Evolutionary conservation across 139 green algal genomes (phyloP), one percentile per base, ranked within the genome.

Genomic region (Tetradesmus obliquus): DNA sequence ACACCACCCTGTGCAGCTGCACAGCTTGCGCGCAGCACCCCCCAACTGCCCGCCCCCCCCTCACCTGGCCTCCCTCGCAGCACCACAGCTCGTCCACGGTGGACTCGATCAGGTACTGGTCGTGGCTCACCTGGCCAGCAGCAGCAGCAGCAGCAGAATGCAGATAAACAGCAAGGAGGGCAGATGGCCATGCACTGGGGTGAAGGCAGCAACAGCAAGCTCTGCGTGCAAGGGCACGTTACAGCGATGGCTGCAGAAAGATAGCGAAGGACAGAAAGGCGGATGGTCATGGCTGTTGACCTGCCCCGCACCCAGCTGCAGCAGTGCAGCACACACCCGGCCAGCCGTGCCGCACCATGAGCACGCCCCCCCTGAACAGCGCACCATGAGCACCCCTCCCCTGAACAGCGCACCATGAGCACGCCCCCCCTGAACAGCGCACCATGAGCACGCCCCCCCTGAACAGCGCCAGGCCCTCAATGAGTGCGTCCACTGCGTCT

Each of bases 401-500:
- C 12, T 24, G 5, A n/a, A 60, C 88, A 66, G 55, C 55, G n/a
- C 55, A 24, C 13, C n/a, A n/a, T 12, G 3, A 22, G 6, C 86
- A 13, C 17, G 4, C 22, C 45, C 55, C 62, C 81, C 87, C 90
- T 95, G 93, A 4, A 45, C 32, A 45, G 32, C 91, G 92, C 57
- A 98, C 97, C 96, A 99, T 97, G 66, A 99, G 93, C 88, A 99
- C 96, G 19, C 96, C 97, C 17, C 96, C 97, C 91, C 97, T 96
- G 94, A 97, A 98, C 6, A 95, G 92, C 24, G 94, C 95, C 55
- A 98, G 95, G 7, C 96, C 97, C 94, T 97, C 91, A 20, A 97
- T 96, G 55, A 99, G 95, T 3, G 97, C 97, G 81, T 98, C 97
- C 81, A 99, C 95, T 6, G 97, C 95, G 55, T 99, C 97, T 66